Conservation (phyloP, 345 rosid genomes). For the Populus davidiana region DNA sequence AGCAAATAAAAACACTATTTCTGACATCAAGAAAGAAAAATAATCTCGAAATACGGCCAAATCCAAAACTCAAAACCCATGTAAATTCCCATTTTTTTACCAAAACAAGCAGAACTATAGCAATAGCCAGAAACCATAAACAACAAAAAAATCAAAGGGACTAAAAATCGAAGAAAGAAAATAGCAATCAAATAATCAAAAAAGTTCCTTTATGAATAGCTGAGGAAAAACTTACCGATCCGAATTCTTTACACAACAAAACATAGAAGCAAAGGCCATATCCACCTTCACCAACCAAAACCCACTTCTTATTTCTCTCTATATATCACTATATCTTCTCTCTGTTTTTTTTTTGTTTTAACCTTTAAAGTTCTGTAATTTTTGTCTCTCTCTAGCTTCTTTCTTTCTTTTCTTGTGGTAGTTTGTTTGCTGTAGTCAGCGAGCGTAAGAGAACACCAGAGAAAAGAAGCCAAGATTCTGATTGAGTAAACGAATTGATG, state of each 20-base stretch:
- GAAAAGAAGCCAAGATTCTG: neutral
- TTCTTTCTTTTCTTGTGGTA: neutral
- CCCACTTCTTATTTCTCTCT: slow-evolving; percentile 16
- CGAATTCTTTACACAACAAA: slow-evolving; percentile 59
- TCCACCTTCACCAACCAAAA: slow-evolving; percentile 26
- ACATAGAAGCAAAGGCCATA: slow-evolving; percentile 61
- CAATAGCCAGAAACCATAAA: neutral
- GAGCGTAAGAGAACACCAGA: neutral
- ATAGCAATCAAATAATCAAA: neutral
- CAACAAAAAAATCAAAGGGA: neutral
- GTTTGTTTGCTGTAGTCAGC: neutral
- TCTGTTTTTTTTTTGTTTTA: too few species aligned
- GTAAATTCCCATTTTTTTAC: neutral
- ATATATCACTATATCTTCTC: neutral
- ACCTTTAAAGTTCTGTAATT: neutral
- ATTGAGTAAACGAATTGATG: neutral
- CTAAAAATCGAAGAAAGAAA: neutral
- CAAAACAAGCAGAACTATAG: neutral
- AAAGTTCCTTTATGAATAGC: neutral
- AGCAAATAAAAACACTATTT: neutral
- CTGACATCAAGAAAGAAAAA: neutral
- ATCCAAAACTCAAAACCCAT: neutral
- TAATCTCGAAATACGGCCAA: neutral
- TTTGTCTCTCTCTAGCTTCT: neutral
- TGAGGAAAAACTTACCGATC: slow-evolving; percentile 62